Conservation (phyloP, 225 moss, liverwort and hornwort species). For the Bryum argenteum region DNA sequence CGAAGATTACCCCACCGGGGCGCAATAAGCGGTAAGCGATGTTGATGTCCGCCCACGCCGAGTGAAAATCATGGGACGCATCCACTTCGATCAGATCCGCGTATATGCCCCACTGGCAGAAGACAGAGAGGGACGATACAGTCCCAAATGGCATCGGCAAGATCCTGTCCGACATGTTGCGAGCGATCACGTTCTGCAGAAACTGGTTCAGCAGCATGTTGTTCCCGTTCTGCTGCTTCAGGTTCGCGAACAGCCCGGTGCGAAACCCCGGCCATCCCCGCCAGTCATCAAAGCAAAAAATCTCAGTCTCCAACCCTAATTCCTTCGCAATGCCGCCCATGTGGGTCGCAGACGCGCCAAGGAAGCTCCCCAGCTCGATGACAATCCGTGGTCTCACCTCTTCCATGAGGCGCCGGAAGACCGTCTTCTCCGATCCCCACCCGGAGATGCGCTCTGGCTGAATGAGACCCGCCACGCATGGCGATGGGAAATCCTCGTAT, state of each 20-base stretch:
- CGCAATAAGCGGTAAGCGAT: constrained; percentile 57
- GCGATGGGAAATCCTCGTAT: constrained; percentile 64
- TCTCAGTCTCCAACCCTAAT: constrained; percentile 51
- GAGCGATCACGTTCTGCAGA: constrained; percentile 64
- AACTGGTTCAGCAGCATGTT: constrained; percentile 90
- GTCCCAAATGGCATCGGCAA: constrained; percentile 83
- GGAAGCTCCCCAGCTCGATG: constrained; percentile 86
- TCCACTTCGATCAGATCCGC: constrained; percentile 96
- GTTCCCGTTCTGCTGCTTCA: constrained; percentile 68
- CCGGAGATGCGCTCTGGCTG: constrained; percentile 62
- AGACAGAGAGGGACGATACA: constrained; percentile 44
- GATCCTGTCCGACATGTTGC: constrained; percentile 57
- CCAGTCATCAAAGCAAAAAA: constrained; percentile 89
- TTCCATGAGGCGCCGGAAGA: constrained; percentile 74
- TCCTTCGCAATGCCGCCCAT: constrained; percentile 62
- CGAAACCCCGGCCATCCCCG: constrained; percentile 96
- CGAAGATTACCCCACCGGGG: constrained; percentile 89
- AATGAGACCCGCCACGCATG: constrained; percentile 41
- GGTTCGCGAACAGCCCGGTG: constrained; percentile 41
- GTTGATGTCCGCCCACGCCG: constrained; percentile 88
- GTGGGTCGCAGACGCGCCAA: constrained; percentile 87
- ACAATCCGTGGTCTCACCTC: constrained; percentile 75
- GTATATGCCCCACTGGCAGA: constrained; percentile 78
- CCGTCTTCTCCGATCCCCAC: constrained; percentile 72
- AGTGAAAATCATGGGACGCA: constrained; percentile 91